phyloP scores from a whole-genome alignment of 768 basidiomycete species.

The Collybia sp. region DNA sequence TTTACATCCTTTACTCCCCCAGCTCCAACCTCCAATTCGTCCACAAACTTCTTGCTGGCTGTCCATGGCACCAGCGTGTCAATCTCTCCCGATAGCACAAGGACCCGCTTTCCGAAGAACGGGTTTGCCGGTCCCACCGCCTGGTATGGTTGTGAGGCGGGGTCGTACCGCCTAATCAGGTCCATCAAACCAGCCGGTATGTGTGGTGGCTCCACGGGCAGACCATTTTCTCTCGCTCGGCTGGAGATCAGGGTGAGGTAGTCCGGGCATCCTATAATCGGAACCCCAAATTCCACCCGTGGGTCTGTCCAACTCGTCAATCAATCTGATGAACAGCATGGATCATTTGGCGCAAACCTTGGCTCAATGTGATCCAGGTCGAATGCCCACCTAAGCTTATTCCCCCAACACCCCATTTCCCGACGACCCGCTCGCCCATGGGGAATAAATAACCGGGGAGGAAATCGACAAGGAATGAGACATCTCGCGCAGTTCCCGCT shows the following conservation, averaged over 20 bases:
- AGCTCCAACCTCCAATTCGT: conserved; percentile 45
- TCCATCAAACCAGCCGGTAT: conserved; percentile 51
- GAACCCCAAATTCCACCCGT: conserved; percentile 39
- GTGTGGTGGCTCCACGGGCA: conserved; percentile 44
- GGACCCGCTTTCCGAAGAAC: conserved; percentile 67
- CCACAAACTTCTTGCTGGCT: conserved; percentile 53
- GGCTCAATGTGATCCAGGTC: conserved; percentile 64
- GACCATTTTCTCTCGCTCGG: conserved; percentile 43
- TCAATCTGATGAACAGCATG: neutral
- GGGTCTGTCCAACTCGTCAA: conserved; percentile 28
- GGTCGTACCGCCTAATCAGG: conserved; percentile 43
- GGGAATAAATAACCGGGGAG: conserved; percentile 75
- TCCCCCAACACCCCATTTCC: conserved; percentile 69
- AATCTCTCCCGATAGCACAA: conserved; percentile 62
- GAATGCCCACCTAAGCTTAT: conserved; percentile 84
- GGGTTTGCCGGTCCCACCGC: conserved; percentile 40
- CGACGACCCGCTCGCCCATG: conserved; percentile 49
- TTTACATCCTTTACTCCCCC: conserved; percentile 52
- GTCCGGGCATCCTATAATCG: conserved; percentile 71
- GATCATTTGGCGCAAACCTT: conserved; percentile 20
- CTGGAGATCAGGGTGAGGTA: conserved; percentile 49
- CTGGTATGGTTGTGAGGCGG: conserved; percentile 36
- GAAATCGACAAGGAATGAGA: conserved; percentile 79
- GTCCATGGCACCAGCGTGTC: conserved; percentile 68
- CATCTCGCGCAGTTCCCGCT: conserved; percentile 68